Evolutionary conservation across 176 grass and related monocot species (phyloP), one percentile per base, ranked within the genome.

Genomic region (Cymbopogon citratus): DNA sequence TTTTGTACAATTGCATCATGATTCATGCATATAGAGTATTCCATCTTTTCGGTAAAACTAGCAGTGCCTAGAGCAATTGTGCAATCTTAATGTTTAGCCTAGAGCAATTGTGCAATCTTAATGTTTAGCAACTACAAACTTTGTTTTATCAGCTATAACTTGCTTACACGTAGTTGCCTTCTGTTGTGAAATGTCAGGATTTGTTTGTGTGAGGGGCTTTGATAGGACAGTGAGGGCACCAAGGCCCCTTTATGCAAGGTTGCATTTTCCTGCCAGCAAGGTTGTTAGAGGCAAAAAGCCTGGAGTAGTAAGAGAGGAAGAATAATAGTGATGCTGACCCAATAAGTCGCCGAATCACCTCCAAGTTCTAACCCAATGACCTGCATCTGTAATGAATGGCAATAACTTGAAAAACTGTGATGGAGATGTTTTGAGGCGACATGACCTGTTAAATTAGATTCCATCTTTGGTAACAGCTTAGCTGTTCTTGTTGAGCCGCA

Each of bases 171-270:
- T 28, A 63, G 34, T 38, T 68, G 26, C 35, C 5, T 67, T 27
- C 9, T 65, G 18, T 44, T 52, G 5, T 21, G 7, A 19, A 78
- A 80, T 71, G 14, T 10, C 48, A 92, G 90, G 90, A 83, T 89
- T 84, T 68, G 86, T 92, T 41, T 89, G 86, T 75, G 86, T 92
- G 35, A 92, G 90, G 84, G 90, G 90, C 77, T 92, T 92, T 61
- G 90, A 91, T 64, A 80, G 74, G 79, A 38, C 40, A 71, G 52
- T 64, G 33, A 83, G 90, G 64, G 90, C 90, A 67, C 87, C 90
- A 15, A 92, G 80, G 48, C 90, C 90, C 4, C 90, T 92, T 54
- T 89, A 89, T 87, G 87, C 90, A 34, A 84, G 90, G 51, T 19
- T 92, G 16, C 87, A 92, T 80, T 84, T 92, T 74, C 84, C 87